phyloP scores from a whole-genome alignment of 306 rosid species.

The Ormosia semicastrata region DNA sequence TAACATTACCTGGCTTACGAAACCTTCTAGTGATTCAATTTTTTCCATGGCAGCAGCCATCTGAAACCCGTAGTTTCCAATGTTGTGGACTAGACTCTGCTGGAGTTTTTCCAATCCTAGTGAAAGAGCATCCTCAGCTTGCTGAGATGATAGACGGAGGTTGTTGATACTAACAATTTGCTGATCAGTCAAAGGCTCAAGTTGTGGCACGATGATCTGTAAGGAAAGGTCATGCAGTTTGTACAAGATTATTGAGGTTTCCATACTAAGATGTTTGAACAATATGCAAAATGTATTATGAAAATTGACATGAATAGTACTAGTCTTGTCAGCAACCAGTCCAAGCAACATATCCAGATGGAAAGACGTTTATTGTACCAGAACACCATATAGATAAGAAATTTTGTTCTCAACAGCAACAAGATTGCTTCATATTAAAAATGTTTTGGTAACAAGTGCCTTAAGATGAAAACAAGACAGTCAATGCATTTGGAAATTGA shows the following conservation, averaged over 20 bases:
- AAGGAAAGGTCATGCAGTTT: background rate
- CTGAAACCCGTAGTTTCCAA: slow-evolving; percentile 48
- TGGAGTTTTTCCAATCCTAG: slow-evolving; percentile 84
- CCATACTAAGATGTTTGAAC: background rate
- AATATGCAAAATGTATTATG: background rate
- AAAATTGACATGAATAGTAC: background rate
- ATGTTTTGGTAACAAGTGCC: too few species aligned
- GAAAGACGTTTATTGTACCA: background rate
- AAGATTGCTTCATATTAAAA: background rate
- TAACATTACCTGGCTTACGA: slow-evolving; percentile 68
- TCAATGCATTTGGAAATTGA: too few species aligned
- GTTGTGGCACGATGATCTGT: slow-evolving; percentile 63
- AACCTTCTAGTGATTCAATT: slow-evolving; percentile 69
- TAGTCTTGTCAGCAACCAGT: background rate
- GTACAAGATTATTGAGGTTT: background rate
- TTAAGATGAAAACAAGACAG: too few species aligned
- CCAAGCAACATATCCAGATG: background rate
- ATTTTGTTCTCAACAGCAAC: background rate
- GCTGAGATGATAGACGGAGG: slow-evolving; percentile 67
- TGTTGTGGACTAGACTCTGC: slow-evolving; percentile 55
- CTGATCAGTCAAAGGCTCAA: slow-evolving; percentile 60
- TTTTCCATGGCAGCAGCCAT: slow-evolving; percentile 58
- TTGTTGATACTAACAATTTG: slow-evolving; percentile 43
- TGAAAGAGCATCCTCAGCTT: slow-evolving; percentile 88
- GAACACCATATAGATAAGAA: background rate